Percentiles rank a stretch among this genome's conserved stretches.
These are phyloP conservation scores for Trypanosoma cruzi DNA, from an alignment of 208 protist species.

Conservation along the genomic window DNA sequence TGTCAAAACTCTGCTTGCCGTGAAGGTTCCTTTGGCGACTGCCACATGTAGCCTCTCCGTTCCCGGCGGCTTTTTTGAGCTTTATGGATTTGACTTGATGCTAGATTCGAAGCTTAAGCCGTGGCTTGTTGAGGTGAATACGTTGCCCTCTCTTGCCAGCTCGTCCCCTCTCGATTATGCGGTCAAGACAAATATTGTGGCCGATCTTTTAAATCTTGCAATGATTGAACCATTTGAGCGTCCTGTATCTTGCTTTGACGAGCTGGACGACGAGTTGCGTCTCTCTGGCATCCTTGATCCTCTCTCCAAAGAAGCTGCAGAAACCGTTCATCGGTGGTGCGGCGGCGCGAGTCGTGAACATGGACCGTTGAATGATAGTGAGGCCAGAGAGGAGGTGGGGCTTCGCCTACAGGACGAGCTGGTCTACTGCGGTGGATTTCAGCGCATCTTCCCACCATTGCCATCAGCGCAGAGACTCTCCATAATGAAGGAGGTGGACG, in stretches of 20 bases:
- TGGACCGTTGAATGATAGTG: constrained; percentile 12
- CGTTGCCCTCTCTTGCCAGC: constrained; percentile 89
- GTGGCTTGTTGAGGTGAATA: constrained; percentile 92
- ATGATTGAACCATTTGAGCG: constrained; percentile 83
- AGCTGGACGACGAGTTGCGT: neutral
- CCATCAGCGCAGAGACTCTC: neutral
- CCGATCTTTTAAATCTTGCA: constrained; percentile 87
- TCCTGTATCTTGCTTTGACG: constrained; percentile 18
- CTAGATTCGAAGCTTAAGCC: constrained; percentile 73
- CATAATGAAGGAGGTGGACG: constrained; percentile 23
- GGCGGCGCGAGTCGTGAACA: neutral
- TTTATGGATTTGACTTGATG: constrained; percentile 94
- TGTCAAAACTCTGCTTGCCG: constrained; percentile 69
- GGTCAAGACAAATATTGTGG: constrained; percentile 86
- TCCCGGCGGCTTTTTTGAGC: constrained; percentile 78
- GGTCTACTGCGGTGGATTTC: constrained; percentile 70
- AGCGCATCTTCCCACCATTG: constrained; percentile 78
- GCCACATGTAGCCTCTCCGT: constrained; percentile 25
- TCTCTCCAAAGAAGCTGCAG: constrained; percentile 16
- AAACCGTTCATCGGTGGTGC: constrained; percentile 17
- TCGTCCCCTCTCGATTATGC: constrained; percentile 87
- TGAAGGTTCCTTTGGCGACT: constrained; percentile 39
- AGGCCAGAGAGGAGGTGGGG: constrained; percentile 48
- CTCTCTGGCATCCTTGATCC: constrained; percentile 19
- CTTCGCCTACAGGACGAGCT: constrained; percentile 68